These are phyloP conservation scores for Phytopythium chamaehyphon DNA, from an alignment of 352 stramenopile species.

Conservation along the genomic window DNA sequence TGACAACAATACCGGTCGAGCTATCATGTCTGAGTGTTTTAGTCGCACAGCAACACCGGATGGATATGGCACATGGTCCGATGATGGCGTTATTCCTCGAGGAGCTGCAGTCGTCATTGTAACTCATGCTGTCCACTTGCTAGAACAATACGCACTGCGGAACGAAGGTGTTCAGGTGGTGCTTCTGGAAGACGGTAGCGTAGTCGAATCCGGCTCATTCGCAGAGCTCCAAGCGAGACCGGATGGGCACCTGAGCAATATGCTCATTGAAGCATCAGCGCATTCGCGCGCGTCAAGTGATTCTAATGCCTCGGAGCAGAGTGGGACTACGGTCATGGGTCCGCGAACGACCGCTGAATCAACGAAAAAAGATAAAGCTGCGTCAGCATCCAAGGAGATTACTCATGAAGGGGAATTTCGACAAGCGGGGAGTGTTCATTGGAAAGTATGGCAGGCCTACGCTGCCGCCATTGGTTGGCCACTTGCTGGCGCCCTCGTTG, in stretches of 20 bases:
- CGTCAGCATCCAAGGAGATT: constrained; percentile 6
- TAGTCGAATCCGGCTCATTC: constrained; percentile 44
- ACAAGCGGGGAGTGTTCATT: constrained; percentile 45
- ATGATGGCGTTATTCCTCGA: constrained; percentile 33
- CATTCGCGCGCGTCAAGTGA: not conserved
- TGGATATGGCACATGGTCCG: not conserved
- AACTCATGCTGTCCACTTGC: constrained; percentile 69
- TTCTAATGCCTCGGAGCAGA: too few relatives aligned
- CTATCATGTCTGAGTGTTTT: constrained; percentile 50
- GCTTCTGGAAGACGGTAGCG: constrained; percentile 48
- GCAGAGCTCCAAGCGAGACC: constrained; percentile 14
- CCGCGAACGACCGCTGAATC: not conserved
- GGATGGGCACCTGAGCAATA: constrained; percentile 20
- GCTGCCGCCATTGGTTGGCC: constrained; percentile 39
- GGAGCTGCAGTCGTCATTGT: constrained; percentile 64
- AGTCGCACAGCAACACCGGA: constrained; percentile 13
- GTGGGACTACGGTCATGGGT: not conserved
- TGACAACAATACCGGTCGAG: constrained; percentile 52
- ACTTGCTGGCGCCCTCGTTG: constrained; percentile 41
- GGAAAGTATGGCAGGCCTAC: constrained; percentile 65
- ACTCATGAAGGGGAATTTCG: constrained; percentile 53
- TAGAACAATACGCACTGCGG: constrained; percentile 42
- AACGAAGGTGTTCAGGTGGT: constrained; percentile 29
- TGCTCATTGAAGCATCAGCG: constrained; percentile 14
- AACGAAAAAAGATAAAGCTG: not conserved